Evolutionary conservation across 257 asterid species (phyloP), one percentile per base, ranked within the genome.

Genomic region (Fraxinus quadrangulata): DNA sequence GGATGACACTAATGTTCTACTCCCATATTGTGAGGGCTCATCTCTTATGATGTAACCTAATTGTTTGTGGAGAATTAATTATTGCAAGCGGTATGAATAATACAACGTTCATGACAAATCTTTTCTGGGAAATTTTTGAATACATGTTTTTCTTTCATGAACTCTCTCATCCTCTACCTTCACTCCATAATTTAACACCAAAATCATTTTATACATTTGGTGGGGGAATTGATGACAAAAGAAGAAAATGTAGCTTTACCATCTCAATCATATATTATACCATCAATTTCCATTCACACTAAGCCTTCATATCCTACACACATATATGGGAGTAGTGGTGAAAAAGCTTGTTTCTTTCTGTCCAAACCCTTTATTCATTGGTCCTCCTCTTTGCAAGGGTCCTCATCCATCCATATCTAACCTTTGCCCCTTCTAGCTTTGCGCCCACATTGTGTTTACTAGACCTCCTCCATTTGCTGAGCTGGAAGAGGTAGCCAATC

Each of bases 401-500:
- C 79, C 88, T 91, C 83, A 92, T 85, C 97, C 97, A 92, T 71
- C 94, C 92, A 85, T 86, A 81, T 81, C 86, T 90, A 71, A 70
- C 88, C 82, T 86, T 87, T 78, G 80, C 86, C 49, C 88, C 86
- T 76, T 86, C 94, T 72, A 87, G 72, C 87, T 85, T 91, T 75
- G 89, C 75, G 77, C 92, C 87, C 82, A 87, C 88, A 67, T 74
- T 86, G 70, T 87, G 83, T 37, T 85, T 91, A 84, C 73, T 79
- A 31, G 92, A 81, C 81, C 91, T 91, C 86, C 85, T 94, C 92
- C 90, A 85, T 79, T 84, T 89, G 81, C 75, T 88, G 86, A 92
- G 82, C 78, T 91, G 98, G 89, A 94, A 84, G 26, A 92, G 77
- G 33, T 89, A 93, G 17, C 97, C 93, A 85, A 92, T 86, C 89